These are phyloP conservation scores for Paramecium sexaurelia DNA, from an alignment of 73 alveolate species.

Conservation along the genomic window DNA sequence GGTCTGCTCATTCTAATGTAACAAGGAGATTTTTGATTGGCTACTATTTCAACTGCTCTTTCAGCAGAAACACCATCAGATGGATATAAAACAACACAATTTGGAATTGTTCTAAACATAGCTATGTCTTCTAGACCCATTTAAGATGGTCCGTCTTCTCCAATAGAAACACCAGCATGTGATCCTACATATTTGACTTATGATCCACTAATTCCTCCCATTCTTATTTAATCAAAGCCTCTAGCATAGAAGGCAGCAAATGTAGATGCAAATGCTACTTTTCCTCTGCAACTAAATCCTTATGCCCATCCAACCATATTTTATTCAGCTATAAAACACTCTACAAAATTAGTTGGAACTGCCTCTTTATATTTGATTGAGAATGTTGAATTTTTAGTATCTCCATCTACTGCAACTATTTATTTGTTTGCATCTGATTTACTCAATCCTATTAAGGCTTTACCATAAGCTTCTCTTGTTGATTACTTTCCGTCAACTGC, in stretches of 20 bases:
- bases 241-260: slow-evolving; percentile 85
- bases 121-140: slow-evolving; percentile 87
- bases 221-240: slow-evolving; percentile 82
- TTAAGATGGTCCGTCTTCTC: slow-evolving; percentile 85
- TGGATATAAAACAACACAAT: slow-evolving; percentile 78
- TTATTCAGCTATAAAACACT: slow-evolving; percentile 85
- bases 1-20: slow-evolving; percentile 81
- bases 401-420: slow-evolving; percentile 83
- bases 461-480: slow-evolving; percentile 83
- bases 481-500: slow-evolving; percentile 64
- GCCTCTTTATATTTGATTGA: slow-evolving; percentile 67
- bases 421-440: slow-evolving; percentile 67
- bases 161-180: slow-evolving; percentile 85
- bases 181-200: slow-evolving; percentile 82
- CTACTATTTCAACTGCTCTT: slow-evolving; percentile 79
- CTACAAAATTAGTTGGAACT: slow-evolving; percentile 78
- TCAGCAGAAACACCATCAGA: slow-evolving; percentile 80
- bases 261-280: slow-evolving; percentile 82
- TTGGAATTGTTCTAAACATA: slow-evolving; percentile 81
- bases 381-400: slow-evolving; percentile 80
- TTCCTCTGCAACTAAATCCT: slow-evolving; percentile 79
- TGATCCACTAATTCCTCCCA: slow-evolving; percentile 78
- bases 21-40: slow-evolving; percentile 75
- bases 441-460: slow-evolving; percentile 71
- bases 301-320: slow-evolving; percentile 76